These are phyloP conservation scores for Skeletonema marinoi DNA, from an alignment of 108 stramenopile species.

Conservation along the genomic window DNA sequence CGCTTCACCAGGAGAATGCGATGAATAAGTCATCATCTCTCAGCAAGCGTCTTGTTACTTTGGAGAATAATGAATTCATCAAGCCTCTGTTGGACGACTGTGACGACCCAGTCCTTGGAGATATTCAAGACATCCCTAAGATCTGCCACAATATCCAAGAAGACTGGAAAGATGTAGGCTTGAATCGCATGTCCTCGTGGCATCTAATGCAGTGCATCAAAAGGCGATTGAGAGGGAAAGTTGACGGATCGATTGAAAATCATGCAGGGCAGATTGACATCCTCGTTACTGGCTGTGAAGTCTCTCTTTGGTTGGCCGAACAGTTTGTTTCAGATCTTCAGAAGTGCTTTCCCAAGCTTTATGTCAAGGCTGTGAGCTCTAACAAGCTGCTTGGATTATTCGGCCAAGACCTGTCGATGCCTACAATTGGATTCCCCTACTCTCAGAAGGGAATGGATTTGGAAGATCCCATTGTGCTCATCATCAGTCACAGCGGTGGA, in stretches of 20 bases:
- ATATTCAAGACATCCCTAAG: conserved; percentile 65
- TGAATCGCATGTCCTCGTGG: conserved; percentile 70
- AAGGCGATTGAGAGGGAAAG: conserved; percentile 32
- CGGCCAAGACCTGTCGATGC: conserved; percentile 69
- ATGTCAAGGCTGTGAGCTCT: conserved; percentile 59
- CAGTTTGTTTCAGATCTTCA: conserved; percentile 82
- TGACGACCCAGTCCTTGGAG: conserved; percentile 50
- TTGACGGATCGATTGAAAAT: conserved; percentile 36
- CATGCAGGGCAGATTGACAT: conserved; percentile 57
- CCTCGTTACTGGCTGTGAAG: conserved; percentile 81
- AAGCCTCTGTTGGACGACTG: conserved; percentile 44
- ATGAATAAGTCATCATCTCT: conserved; percentile 29
- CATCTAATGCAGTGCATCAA: conserved; percentile 53
- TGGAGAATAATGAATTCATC: conserved; percentile 58
- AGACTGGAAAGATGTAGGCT: conserved; percentile 50
- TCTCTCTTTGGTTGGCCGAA: conserved; percentile 83
- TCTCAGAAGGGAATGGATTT: conserved; percentile 48
- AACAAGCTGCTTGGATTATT: conserved; percentile 83
- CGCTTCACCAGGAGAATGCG: conserved; percentile 50
- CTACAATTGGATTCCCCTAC: conserved; percentile 58
- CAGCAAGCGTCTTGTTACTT: conserved; percentile 53
- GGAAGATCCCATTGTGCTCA: conserved; percentile 68
- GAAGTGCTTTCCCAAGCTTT: conserved; percentile 73
- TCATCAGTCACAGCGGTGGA: conserved; percentile 74
- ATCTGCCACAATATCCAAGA: conserved; percentile 61